Evolutionary conservation across 257 asterid species (phyloP).

Genomic region (Cinchona pubescens): DNA sequence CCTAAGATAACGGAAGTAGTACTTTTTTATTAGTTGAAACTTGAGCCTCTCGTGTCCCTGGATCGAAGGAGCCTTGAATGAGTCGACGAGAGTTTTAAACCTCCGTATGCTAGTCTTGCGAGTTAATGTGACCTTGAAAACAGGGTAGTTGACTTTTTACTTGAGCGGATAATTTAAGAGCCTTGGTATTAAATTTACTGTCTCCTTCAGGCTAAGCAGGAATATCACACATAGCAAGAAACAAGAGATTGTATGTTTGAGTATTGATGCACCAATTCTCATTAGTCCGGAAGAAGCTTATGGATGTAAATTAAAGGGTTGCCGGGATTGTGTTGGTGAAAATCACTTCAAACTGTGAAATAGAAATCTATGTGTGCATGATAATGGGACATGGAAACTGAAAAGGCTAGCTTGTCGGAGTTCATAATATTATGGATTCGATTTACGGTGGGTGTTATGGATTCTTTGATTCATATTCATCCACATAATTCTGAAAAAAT

Average conservation of each 20-base stretch:
- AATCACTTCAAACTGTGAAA: background rate
- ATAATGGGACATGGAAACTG: background rate
- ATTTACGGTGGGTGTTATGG: too few relatives aligned
- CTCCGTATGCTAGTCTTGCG: background rate
- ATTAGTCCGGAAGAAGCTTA: too few relatives aligned
- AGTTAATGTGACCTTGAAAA: background rate
- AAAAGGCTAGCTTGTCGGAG: too few relatives aligned
- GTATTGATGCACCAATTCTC: too few relatives aligned
- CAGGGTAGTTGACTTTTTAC: background rate
- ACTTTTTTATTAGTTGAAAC: conserved; percentile 29
- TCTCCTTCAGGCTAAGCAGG: background rate
- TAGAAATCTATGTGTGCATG: background rate
- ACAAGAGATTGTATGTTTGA: background rate
- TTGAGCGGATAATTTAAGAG: background rate
- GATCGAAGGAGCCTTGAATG: conserved; percentile 40
- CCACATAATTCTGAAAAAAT: too few relatives aligned
- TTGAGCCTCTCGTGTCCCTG: conserved; percentile 38
- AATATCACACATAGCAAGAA: background rate
- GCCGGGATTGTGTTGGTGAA: too few relatives aligned
- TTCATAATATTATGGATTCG: too few relatives aligned
- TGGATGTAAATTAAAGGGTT: too few relatives aligned
- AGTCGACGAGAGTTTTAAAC: conserved; percentile 35
- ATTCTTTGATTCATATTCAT: too few relatives aligned
- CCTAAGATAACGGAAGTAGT: too few relatives aligned
- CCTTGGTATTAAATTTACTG: background rate